Conservation (phyloP, 192 early-diverging fungal species). For the Coemansia sp. region DNA sequence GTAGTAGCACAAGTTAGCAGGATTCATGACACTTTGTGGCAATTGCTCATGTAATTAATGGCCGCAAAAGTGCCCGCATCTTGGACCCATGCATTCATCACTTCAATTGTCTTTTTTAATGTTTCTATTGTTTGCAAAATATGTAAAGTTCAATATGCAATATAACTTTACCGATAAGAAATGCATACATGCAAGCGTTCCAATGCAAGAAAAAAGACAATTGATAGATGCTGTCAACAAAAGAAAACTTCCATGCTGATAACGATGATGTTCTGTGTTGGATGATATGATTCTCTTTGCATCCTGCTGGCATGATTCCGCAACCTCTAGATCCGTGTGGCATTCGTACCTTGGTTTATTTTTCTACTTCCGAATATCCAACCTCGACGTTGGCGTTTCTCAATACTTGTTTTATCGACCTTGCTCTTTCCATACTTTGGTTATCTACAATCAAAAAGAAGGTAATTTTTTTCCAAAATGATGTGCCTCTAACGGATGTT, state of each 20-base stretch:
- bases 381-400: neutral
- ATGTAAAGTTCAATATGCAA: neutral
- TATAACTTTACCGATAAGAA: neutral
- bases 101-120: neutral
- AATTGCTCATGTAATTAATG: neutral
- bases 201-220: too few relatives aligned
- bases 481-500: neutral
- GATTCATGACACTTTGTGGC: neutral
- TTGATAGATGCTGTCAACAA: neutral
- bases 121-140: neutral
- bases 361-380: neutral
- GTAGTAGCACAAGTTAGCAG: neutral
- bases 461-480: neutral
- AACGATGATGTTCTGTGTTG: too few relatives aligned
- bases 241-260: neutral
- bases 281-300: too few relatives aligned
- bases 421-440: neutral
- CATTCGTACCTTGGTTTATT: neutral
- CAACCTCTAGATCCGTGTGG: neutral
- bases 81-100: neutral
- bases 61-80: constrained; percentile 14
- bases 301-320: neutral
- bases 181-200: neutral
- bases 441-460: neutral
- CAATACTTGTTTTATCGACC: neutral